Conservation (phyloP, 225 moss, liverwort and hornwort species). For the Bryoerythrophyllum caledonicum region DNA sequence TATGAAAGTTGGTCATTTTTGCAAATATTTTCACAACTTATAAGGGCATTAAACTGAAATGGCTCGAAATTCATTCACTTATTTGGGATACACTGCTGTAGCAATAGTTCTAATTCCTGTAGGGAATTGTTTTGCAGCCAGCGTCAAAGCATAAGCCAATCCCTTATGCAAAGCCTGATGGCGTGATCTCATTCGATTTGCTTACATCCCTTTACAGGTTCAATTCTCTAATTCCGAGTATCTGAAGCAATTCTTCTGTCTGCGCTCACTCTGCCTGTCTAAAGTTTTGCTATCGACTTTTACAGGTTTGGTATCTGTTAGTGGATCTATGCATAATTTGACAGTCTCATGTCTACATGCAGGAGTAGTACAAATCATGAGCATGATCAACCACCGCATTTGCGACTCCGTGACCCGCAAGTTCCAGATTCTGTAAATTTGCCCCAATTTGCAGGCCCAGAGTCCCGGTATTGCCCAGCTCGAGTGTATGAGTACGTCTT, state of each 20-base stretch:
- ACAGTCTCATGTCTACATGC: slow-evolving; percentile 17
- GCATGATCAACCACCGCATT: slow-evolving; percentile 76
- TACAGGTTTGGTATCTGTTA: neutral
- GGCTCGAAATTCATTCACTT: no score
- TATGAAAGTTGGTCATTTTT: slow-evolving; percentile 20
- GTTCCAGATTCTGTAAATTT: slow-evolving; percentile 60
- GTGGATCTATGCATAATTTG: neutral
- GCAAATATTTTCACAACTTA: neutral
- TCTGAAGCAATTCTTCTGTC: neutral
- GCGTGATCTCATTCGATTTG: slow-evolving; percentile 68
- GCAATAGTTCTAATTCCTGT: neutral
- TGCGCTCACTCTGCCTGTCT: neutral
- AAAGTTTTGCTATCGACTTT: neutral
- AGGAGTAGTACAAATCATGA: slow-evolving; percentile 87
- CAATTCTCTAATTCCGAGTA: neutral
- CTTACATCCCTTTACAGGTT: slow-evolving; percentile 77
- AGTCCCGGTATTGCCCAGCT: slow-evolving; percentile 74
- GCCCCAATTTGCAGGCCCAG: slow-evolving; percentile 64
- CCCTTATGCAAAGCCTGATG: slow-evolving; percentile 63
- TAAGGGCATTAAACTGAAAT: no score
- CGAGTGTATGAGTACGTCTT: slow-evolving; percentile 66
- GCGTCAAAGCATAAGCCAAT: slow-evolving; percentile 65
- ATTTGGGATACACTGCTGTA: no score
- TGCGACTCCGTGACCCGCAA: slow-evolving; percentile 46
- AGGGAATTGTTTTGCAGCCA: slow-evolving; percentile 41